Base-by-base conservation (phyloP, 805 yeast genomes). In the Barnettozyma salicaria region DNA sequence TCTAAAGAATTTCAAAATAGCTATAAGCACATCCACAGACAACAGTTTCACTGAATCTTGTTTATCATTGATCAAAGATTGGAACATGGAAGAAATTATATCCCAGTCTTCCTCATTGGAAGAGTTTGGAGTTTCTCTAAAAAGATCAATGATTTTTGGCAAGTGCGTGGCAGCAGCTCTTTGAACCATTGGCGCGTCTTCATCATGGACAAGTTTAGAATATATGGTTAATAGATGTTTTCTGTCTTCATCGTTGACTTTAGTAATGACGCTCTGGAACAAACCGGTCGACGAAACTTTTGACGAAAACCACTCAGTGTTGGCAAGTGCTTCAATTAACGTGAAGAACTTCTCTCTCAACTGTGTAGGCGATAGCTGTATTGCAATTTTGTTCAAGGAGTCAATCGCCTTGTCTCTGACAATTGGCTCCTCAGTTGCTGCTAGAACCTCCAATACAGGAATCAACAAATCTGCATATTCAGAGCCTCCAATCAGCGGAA, bases 171-270 rank as follows among this genome's bases (percentile, higher is more conserved):
- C 97, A 12, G 97, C 94, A 8, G 96, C 83, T 57, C 97, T 80
- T 61, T 96, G 79, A 16, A 92, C 97, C 96, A 92, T 88, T 43
- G 99, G 98, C 14, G 95, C 85, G 41, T 92, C 98, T 19, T 7
- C 28, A 60, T 92, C 97, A 46, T 73, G 74, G 33, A 84, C 75
- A 48, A 92, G 68, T 48, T 78, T 82, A 41, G 75, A 67, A 60
- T 80, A 90, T 30, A 80, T 62, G 27, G 72, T 68, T 44, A 88
- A 68, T 41, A 92, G 66, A 34, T 77, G 79, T 29, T 70, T 70
- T 58, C 90, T 70, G 28, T 68, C 59, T 3, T 62, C 58, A 13
- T 74, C 65, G 44, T 74, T 70, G 8, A 81, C 83, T 48, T 78
- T 70, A 27, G 68, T 64, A 29, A 83, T 66, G 22, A 82, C 80